Conservation (phyloP, 345 rosid genomes). For the Triadica sebifera region DNA sequence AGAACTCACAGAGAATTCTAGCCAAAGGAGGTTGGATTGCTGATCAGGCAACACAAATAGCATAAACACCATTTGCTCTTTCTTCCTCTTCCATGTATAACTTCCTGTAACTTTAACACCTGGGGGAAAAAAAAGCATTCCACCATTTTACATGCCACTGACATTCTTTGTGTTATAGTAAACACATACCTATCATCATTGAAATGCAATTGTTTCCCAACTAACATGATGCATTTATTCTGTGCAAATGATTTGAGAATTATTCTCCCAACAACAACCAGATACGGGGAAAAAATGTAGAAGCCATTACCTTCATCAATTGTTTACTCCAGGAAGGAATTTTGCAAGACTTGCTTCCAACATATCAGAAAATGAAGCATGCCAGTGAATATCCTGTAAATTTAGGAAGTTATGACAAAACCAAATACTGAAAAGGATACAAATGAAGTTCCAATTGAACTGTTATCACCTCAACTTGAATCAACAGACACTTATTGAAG, state of each 20-base stretch:
- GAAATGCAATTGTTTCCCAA: background rate
- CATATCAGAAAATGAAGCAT: constrained; percentile 62
- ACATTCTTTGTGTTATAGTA: background rate
- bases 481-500: constrained; percentile 57
- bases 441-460: constrained; percentile 1
- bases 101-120: constrained; percentile 59
- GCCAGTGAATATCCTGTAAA: constrained; percentile 47
- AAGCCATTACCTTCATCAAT: constrained; percentile 54
- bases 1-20: constrained; percentile 52
- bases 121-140: background rate
- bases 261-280: background rate
- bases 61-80: constrained; percentile 59
- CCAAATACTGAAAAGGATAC: constrained; percentile 15
- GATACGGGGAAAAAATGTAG: background rate
- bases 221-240: background rate
- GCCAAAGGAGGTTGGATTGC: constrained; percentile 61
- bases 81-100: constrained; percentile 70
- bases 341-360: constrained; percentile 45
- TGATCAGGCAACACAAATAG: constrained; percentile 47
- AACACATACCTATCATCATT: background rate
- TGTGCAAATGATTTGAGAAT: background rate
- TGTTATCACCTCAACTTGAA: constrained; percentile 61
- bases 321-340: constrained; percentile 60
- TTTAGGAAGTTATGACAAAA: constrained; percentile 12
- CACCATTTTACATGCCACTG: background rate